phyloP scores from a whole-genome alignment of 257 asterid genomes.

The Echites panduratus region DNA sequence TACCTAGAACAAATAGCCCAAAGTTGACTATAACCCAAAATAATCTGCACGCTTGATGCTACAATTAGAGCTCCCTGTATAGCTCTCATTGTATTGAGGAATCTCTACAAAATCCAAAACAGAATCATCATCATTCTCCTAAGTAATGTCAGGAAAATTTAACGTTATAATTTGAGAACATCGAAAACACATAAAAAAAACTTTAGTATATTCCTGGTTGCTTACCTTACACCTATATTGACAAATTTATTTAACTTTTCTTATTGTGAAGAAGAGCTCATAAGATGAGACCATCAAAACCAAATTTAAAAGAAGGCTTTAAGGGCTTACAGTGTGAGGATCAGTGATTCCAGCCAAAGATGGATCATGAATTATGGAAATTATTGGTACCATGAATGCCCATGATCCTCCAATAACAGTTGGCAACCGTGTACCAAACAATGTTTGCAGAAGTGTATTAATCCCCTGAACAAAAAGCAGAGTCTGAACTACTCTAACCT shows the following conservation, averaged over 20 bases:
- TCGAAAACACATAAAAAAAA: too few relatives aligned
- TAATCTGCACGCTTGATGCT: constrained; percentile 94
- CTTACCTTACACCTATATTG: not conserved
- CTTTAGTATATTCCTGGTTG: not conserved
- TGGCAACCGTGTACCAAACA: constrained; percentile 91
- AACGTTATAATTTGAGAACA: too few relatives aligned
- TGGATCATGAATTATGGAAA: constrained; percentile 84
- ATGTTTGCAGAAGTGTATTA: constrained; percentile 77
- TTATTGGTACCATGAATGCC: constrained; percentile 90
- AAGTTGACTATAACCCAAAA: constrained; percentile 89
- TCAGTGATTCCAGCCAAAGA: constrained; percentile 62
- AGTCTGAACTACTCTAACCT: constrained; percentile 89
- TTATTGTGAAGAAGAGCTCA: not conserved
- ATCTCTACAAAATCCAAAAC: constrained; percentile 51
- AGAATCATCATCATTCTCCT: constrained; percentile 9
- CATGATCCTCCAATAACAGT: constrained; percentile 94
- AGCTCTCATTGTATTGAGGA: constrained; percentile 75
- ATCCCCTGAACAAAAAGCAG: constrained; percentile 85
- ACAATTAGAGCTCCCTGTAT: constrained; percentile 91
- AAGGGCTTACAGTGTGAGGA: constrained; percentile 55
- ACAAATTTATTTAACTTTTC: not conserved
- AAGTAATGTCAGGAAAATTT: not conserved
- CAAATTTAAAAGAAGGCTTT: not conserved
- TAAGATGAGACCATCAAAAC: not conserved
- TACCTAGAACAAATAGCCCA: constrained; percentile 99